Evolutionary conservation across 768 basidiomycete genomes (phyloP), one percentile per base, ranked within the genome.

Genomic region (Termitomyces sp.): DNA sequence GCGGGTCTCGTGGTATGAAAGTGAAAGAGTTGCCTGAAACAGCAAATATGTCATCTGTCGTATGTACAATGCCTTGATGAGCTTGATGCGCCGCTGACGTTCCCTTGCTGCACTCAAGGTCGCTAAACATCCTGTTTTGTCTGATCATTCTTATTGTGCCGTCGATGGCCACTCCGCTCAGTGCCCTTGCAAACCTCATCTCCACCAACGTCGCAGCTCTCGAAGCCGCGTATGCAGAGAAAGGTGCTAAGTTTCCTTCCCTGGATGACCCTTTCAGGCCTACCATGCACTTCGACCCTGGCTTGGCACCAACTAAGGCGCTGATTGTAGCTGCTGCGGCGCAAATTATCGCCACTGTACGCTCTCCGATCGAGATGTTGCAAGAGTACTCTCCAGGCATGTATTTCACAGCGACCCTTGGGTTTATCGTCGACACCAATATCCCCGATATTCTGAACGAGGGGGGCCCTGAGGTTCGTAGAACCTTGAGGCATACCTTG

Each of bases 391-490:
- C 49, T 11, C 50, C 61, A n/a, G 54, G 62, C 7, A 55, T 58
- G 45, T 66, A 66, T 31, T 54, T 37, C 35, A 58, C 61, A 7
- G 58, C 62, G 5, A 56, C 63, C 16, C 55, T 69, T 8, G 65
- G 65, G 4, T 58, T 67, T 16, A 61, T 63, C 14, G 60, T 64
- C 5, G 72, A 75, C 19, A 58, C 68, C 10, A 69, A 74, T 54
- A 65, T 75, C 14, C 64, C 66, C 12, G 73, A 75, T 50, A 72
- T 76, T 14, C 58, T 77, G 43, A 64, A 66, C 5, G 70, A 66
- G 31, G 70, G 68, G 17, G 73, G 74, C 9, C 62, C 64, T 2
- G 41, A 59, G 32, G 59, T 60, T 34, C 4, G 29, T 29, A 32
- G 5, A 32, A 14, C 14, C 21, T 43, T 29, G 7, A 29, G 29